Evolutionary conservation across 139 green algal species (phyloP), one percentile per base, ranked within the genome.

Genomic region (Marvania coccoides): DNA sequence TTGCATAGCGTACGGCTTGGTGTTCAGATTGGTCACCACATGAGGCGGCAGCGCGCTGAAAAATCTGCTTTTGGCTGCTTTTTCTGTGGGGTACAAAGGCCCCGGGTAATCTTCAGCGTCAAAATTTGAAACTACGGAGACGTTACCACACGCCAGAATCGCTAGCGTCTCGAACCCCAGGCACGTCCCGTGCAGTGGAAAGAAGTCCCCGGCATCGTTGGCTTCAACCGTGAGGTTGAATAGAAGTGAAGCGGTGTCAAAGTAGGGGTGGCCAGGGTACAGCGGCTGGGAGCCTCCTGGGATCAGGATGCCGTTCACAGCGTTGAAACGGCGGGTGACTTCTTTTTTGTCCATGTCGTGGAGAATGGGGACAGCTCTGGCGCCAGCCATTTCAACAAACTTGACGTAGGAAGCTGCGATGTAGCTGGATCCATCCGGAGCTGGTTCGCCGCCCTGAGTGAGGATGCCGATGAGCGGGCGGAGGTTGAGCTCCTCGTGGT

Each of bases 381-480:
- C 87, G 5, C 87, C 87, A 13, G 86, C 86, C 47, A 74, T 75
- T 74, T 93, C 79, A 0, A 90, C 63, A 61, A 90, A 89, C 34
- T 91, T 91, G 13, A 94, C 64, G 55, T 93, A 93, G 0, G 83
- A 90, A 5, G 78, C 78, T 5, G 87, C 86, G n/a, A 93, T 91
- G 79, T 93, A 94, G 9, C 77, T 85, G 48, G 73, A 63, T 31
- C 73, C 78, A 23, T 85, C 46, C 28, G 82, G 79, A 6, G 82
- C 80, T n/a, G 84, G 84, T 13, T 65, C 47, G 3, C 83, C 85
- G 31, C 79, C 81, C 69, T 88, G 81, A 0, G 78, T 77, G 3
- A 90, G 56, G 14, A 90, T 79, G 31, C 83, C 81, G 38, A 90
- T 87, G 14, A 88, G 67, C 0, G 83, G 83, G 1, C 79, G 71